Evolutionary conservation across 192 early-diverging fungal species (phyloP), one percentile per base, ranked within the genome.

Genomic region (Linnemannia elongata): DNA sequence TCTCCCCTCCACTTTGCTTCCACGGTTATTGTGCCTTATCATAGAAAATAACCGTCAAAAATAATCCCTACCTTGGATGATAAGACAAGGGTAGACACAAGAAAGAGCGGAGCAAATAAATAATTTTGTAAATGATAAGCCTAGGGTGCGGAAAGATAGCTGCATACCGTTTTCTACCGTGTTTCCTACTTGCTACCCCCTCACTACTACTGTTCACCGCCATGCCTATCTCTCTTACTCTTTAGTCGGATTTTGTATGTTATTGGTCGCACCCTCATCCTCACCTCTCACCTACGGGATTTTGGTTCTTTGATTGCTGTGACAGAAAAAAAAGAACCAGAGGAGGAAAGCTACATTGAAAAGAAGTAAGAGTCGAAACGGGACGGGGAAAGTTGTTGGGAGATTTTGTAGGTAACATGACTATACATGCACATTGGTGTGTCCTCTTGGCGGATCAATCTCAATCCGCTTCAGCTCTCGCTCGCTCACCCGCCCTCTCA

Each of bases 31-130:
- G 55, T 33, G n/a, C 27, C 60, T 66, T 66, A 66, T 66, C 60
- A 33, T 66, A 66, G 49, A 52, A 52, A 52, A 52, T 20, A 13
- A 10, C 15, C 27, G 3, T 15, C 30, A 33, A 33, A 60, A 30
- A 66, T 66, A 66, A 66, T 66, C 35, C 57, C 7, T 60, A 3
- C 7, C n/a, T 24, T 24, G 10, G 9, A 24, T 13, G 60, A 66
- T 66, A 66, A 66, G 60, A 35, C 55, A 57, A 10, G 54, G 2
- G n/a, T 5, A 55, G 22, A 55, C 18, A 55, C 18, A 55, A 57
- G 27, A 66, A 66, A 15, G 27, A 66, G 60, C 60, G 60, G 60
- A 66, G 60, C 60, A 66, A 66, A 66, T 66, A 66, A 66, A 33
- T 66, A 66, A 35, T 33, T 63, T 13, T 27, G 27, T 7, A 27